phyloP scores from a whole-genome alignment of 2,329 filamentous ascomycete genomes.

The Fonsecaea pedrosoi region DNA sequence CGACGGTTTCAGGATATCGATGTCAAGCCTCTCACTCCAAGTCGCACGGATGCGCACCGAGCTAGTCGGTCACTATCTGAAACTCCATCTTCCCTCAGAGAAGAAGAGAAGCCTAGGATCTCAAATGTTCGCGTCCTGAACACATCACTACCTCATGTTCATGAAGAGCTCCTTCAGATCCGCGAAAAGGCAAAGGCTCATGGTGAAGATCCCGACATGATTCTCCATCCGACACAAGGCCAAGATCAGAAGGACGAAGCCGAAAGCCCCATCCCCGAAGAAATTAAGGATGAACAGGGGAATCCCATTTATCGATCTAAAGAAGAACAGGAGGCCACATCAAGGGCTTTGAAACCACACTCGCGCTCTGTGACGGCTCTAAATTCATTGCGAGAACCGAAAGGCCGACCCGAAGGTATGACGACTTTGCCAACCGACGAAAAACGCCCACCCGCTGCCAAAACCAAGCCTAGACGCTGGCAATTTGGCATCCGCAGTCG shows the following conservation, averaged over 20 bases:
- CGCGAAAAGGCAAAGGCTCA: conserved; percentile 57
- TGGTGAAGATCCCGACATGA: conserved; percentile 43
- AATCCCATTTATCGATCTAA: conserved; percentile 47
- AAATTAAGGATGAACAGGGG: conserved; percentile 38
- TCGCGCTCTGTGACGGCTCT: conserved; percentile 73
- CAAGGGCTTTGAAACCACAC: conserved; percentile 83
- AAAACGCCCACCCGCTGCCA: conserved; percentile 55
- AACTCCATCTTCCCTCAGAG: conserved; percentile 32
- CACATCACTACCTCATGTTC: conserved; percentile 87
- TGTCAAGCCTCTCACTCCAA: conserved; percentile 38
- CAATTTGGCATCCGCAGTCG: conserved; percentile 96
- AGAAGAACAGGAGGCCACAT: conserved; percentile 81
- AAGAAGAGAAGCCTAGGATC: conserved; percentile 62
- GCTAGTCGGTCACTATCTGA: conserved; percentile 39
- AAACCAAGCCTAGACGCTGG: conserved; percentile 82
- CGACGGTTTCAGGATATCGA: conserved; percentile 27
- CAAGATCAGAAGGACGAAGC: conserved; percentile 31
- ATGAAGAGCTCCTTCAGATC: conserved; percentile 84
- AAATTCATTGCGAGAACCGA: conserved; percentile 63
- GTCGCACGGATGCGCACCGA: conserved; percentile 28
- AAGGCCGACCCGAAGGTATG: conserved; percentile 62
- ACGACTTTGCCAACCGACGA: conserved; percentile 50
- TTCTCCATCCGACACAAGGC: conserved; percentile 34
- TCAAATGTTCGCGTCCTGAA: conserved; percentile 92
- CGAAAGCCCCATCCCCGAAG: conserved; percentile 40